Base-by-base conservation (phyloP, 2,329 filamentous ascomycete genomes). In the Fusarium anthophilum region DNA sequence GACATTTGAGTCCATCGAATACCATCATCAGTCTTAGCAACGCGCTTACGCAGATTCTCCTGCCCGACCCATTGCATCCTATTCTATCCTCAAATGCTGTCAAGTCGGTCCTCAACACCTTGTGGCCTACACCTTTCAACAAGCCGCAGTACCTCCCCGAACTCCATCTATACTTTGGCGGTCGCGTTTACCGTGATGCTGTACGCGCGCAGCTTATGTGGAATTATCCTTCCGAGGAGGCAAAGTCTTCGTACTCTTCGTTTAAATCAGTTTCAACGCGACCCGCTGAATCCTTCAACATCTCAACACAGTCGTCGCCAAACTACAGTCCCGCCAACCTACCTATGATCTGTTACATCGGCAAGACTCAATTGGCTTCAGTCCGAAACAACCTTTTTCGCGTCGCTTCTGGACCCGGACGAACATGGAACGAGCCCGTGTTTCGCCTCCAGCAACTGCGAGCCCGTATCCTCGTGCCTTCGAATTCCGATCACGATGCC, bases 131-230 rank as follows among this genome's bases (percentile, higher is more conserved):
- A 11, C 73, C 77, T 9, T 82, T 85, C 70, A 67, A 66, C 55
- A 78, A 73, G 43, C 70, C 79, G 6, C 76, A 79, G 12, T 73
- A 79, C 17, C 62, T 79, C 8, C 80, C 84, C 6, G 84, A 88
- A n/a, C 78, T 90, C 18, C 82, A 85, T 67, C 71, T 90, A 5
- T 86, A 85, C 71, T 90, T 88, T 71, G 88, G 87, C 32, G 78
- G 81, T 24, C 82, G 83, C 37, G 78, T 83, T 20, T 87, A 86
- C 72, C 80, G 80, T 26, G 84, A 84, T 38, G 83, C 83, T 2
- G 83, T 88, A n/a, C 84, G 85, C 48, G 82, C 85, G 4, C 85
- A 88, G 26, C 78, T 87, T n/a, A 70, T 88, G 55, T 90, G 88
- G 87, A 86, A 84, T 63, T 82, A 79, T 50, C 80, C 80, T 7